These are phyloP conservation scores for Trifolium subterraneum DNA, from an alignment of 306 rosid species.

Conservation along the genomic window DNA sequence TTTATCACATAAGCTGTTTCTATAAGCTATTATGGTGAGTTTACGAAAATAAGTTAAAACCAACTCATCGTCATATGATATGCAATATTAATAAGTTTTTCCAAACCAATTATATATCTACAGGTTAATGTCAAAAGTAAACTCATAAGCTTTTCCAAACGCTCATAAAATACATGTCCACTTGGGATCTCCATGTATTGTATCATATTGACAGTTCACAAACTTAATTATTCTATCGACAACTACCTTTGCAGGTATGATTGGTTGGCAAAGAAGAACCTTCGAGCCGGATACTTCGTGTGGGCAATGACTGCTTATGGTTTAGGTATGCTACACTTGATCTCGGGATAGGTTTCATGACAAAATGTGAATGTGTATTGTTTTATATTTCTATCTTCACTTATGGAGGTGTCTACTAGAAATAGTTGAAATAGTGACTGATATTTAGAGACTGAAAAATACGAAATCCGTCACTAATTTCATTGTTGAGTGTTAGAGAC, in stretches of 20 bases:
- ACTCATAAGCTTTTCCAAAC: constrained; percentile 1
- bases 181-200: not conserved
- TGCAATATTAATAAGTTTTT: not conserved
- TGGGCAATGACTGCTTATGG: constrained; percentile 99
- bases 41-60: not conserved
- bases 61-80: not conserved
- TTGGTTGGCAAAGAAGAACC: constrained; percentile 89
- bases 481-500: not conserved
- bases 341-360: constrained; percentile 8
- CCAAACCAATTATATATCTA: not conserved
- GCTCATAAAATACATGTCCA: not conserved
- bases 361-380: constrained; percentile 30
- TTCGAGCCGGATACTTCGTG: constrained; percentile 81
- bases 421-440: not conserved
- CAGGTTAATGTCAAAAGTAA: not conserved
- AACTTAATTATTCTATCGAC: constrained; percentile 38
- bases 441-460: not conserved
- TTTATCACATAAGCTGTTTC: not conserved
- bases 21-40: not conserved
- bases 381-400: constrained; percentile 20
- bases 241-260: constrained; percentile 71
- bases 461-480: not conserved
- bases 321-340: constrained; percentile 68
- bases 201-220: constrained; percentile 11
- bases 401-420: not conserved